A percentile compares a stretch with the other conserved stretches of the same genome.
These are phyloP conservation scores for Asterionellopsis glacialis DNA, from an alignment of 108 stramenopile species.

Conservation along the genomic window DNA sequence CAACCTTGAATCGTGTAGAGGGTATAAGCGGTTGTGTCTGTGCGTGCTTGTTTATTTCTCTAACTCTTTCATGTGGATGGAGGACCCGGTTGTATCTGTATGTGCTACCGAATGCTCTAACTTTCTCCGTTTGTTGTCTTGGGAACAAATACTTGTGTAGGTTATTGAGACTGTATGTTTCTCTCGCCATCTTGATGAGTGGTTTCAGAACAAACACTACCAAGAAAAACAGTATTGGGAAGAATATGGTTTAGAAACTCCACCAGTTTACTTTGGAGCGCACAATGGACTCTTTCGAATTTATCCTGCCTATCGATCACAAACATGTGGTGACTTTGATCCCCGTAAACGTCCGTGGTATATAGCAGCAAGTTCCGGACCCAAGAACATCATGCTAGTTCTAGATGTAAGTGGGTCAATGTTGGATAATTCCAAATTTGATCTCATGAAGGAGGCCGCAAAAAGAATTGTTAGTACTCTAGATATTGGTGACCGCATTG, in stretches of 20 bases:
- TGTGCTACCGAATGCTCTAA: too few species aligned
- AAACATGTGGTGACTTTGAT: slow-evolving; percentile 49
- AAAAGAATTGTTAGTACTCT: slow-evolving; percentile 36
- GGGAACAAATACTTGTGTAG: too few species aligned
- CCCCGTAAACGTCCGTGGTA: slow-evolving; percentile 68
- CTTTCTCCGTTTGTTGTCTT: too few species aligned
- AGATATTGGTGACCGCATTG: slow-evolving; percentile 37
- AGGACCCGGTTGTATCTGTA: too few species aligned
- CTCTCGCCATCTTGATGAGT: too few species aligned
- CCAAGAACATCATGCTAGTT: slow-evolving; percentile 61
- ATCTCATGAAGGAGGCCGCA: slow-evolving; percentile 34
- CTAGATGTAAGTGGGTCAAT: slow-evolving; percentile 52
- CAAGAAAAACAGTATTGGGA: too few species aligned
- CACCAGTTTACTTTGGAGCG: slow-evolving; percentile 47
- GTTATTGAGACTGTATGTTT: too few species aligned
- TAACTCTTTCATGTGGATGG: too few species aligned
- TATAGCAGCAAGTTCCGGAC: slow-evolving; percentile 48
- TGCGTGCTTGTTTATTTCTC: too few species aligned
- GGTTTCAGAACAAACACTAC: too few species aligned
- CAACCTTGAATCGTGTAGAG: too few species aligned
- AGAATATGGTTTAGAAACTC: slow-evolving; percentile 23
- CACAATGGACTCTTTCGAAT: slow-evolving; percentile 51
- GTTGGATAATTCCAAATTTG: slow-evolving; percentile 20
- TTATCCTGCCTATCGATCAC: slow-evolving; percentile 36
- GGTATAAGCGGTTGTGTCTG: too few species aligned